Evolutionary conservation across 176 grass and related monocot species (phyloP), one percentile per base, ranked within the genome.

Genomic region (Luzula sylvatica): DNA sequence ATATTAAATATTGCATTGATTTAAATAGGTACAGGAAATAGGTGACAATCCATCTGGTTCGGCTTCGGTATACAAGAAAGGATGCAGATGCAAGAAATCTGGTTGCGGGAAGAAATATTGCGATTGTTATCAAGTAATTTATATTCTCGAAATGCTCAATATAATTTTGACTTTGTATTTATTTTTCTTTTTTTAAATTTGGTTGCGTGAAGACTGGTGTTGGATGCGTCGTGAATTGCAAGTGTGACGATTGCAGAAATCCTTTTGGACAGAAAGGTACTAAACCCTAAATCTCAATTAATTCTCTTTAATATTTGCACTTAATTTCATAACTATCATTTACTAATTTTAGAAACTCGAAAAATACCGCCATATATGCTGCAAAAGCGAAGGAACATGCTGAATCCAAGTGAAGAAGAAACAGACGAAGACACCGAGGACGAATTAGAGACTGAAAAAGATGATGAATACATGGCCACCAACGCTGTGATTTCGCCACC

Each of bases 11-110:
- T 5, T 61, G 56, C 0, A 39, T 60, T 61, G 20, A 25, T 64
- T 64, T 23, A 12, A 49, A 48, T 20, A 4, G 13, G 29, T 4
- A 13, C 43, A 49, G 60, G 60, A 64, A 64, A 24, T 64, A 48
- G 43, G 46, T 20, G 60, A 42, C 30, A 64, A 21, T 49, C 47
- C 60, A 32, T 46, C 60, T 27, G 60, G 24, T 35, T 49, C 43
- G n/a, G 43, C 11, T 42, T 23, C 13, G 42, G 38, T 15, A 42
- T 7, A 23, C 47, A 49, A 45, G 29, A 64, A 64, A 32, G 60
- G 60, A 64, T 64, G 60, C 24, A 64, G 42, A 64, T 64, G 60
- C 60, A 64, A 64, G 44, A 64, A 64, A 15, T 64, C 60, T 47
- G 60, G 60, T 15, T 64, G 60, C 8, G 60, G 60, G 16, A 64